These are phyloP conservation scores for Citrus reticulata DNA, from an alignment of 345 rosid species.

Conservation along the genomic window DNA sequence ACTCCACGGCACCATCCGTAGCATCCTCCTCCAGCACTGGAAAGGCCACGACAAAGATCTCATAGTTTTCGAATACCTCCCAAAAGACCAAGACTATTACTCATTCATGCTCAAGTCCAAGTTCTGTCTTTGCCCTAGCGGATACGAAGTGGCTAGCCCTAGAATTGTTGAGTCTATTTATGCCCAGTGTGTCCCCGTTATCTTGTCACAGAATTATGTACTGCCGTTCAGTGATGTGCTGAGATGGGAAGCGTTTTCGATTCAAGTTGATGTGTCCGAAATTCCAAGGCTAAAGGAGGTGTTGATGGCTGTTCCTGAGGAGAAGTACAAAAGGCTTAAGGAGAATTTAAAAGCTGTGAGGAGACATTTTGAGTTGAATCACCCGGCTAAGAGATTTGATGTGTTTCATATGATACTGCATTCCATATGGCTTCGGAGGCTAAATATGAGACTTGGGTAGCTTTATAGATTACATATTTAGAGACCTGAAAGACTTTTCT, in stretches of 20 bases:
- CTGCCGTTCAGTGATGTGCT: slow-evolving; percentile 83
- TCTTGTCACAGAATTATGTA: slow-evolving; percentile 62
- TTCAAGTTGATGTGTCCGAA: slow-evolving; percentile 49
- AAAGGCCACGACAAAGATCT: slow-evolving; percentile 57
- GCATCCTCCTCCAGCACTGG: slow-evolving; percentile 67
- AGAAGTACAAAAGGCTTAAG: slow-evolving; percentile 48
- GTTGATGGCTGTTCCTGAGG: slow-evolving; percentile 49
- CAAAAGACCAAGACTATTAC: slow-evolving; percentile 53
- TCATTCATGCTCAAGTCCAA: slow-evolving; percentile 68
- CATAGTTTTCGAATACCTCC: slow-evolving; percentile 65
- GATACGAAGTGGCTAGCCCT: slow-evolving; percentile 92
- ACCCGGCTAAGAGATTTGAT: slow-evolving; percentile 69
- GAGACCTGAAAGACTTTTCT: background rate
- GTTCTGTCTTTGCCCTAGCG: slow-evolving; percentile 92
- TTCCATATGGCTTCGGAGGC: slow-evolving; percentile 87
- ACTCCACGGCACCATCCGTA: slow-evolving; percentile 66
- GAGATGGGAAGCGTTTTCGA: slow-evolving; percentile 78
- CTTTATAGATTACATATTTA: background rate
- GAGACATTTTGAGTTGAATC: slow-evolving; percentile 70
- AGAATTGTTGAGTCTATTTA: slow-evolving; percentile 80
- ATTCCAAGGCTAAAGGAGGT: slow-evolving; percentile 80
- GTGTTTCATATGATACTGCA: slow-evolving; percentile 81
- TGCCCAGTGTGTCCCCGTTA: slow-evolving; percentile 82
- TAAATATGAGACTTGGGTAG: slow-evolving; percentile 48
- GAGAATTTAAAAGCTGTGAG: slow-evolving; percentile 50